A percentile compares a stretch with the other conserved stretches of the same genome.
These are phyloP conservation scores for Aspergillus fructus DNA, from an alignment of 2,329 filamentous ascomycete species.

Conservation along the genomic window DNA sequence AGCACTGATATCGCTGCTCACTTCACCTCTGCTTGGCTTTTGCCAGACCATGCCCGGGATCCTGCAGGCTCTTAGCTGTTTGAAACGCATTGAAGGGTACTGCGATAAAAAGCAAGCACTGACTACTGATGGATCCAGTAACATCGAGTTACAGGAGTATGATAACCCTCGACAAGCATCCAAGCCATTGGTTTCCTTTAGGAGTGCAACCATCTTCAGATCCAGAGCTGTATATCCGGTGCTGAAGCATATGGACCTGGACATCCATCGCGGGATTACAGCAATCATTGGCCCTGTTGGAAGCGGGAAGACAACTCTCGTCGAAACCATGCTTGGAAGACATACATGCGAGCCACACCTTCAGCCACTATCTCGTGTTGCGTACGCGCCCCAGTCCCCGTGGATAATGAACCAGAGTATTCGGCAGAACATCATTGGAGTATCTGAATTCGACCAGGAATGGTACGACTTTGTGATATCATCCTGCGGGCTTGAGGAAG, in stretches of 20 bases:
- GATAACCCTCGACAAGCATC: no score
- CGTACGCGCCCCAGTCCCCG: constrained; percentile 21
- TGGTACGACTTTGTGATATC: constrained; percentile 23
- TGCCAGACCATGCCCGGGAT: neutral
- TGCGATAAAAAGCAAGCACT: neutral
- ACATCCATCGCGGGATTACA: neutral
- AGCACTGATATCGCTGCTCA: neutral
- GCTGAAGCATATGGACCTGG: neutral
- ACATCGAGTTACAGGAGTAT: no score
- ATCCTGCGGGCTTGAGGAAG: constrained; percentile 20
- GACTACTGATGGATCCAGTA: no score
- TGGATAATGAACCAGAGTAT: constrained; percentile 20
- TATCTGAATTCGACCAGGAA: constrained; percentile 11
- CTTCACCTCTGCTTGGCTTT: neutral
- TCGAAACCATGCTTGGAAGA: constrained; percentile 34
- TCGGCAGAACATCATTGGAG: constrained; percentile 18
- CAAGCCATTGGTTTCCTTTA: neutral
- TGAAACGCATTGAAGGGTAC: neutral
- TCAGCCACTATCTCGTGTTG: constrained; percentile 16
- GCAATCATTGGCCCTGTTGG: constrained; percentile 45
- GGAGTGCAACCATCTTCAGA: constrained; percentile 30
- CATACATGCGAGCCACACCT: neutral
- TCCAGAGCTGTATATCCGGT: neutral
- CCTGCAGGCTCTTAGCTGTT: neutral
- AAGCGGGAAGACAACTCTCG: constrained; percentile 39